Evolutionary conservation across 768 basidiomycete genomes (phyloP).

Genomic region (Trametes sanguinea): DNA sequence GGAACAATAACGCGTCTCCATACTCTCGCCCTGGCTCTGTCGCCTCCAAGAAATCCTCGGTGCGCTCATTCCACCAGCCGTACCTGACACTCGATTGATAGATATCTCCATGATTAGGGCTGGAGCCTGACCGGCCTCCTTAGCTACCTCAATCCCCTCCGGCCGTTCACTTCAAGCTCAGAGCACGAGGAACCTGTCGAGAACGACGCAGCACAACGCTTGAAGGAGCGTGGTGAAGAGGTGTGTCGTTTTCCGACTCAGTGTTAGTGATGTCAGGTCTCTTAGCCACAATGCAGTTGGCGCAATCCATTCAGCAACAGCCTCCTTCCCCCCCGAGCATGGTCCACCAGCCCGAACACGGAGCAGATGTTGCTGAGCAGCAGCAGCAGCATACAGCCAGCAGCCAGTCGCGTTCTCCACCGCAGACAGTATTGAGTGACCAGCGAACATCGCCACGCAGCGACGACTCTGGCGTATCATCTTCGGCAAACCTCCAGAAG

Average conservation of each 20-base stretch:
- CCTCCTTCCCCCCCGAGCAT: background rate
- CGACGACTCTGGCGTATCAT: constrained; percentile 12
- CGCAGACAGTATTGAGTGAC: constrained; percentile 8
- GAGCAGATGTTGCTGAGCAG: background rate
- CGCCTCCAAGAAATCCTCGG: constrained; percentile 44
- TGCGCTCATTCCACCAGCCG: constrained; percentile 31
- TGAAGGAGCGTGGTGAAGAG: constrained; percentile 12
- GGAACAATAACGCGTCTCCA: constrained; percentile 44
- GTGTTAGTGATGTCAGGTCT: background rate
- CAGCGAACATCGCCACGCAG: constrained; percentile 20
- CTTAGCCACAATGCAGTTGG: background rate
- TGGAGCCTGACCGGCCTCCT: constrained; percentile 58
- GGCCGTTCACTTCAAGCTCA: constrained; percentile 25
- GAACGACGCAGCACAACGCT: constrained; percentile 13
- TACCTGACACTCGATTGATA: constrained; percentile 17
- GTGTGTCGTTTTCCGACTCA: background rate
- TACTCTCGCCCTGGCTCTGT: constrained; percentile 48
- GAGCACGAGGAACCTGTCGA: constrained; percentile 12
- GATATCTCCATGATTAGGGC: constrained; percentile 32
- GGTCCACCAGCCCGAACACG: background rate
- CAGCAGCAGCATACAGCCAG: background rate
- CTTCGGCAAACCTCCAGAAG: constrained; percentile 18
- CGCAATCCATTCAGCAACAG: background rate
- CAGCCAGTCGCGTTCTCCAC: background rate
- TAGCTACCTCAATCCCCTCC: constrained; percentile 52